phyloP scores from a whole-genome alignment of 371 early-diverging fungal genomes.

The Mucor irregularis region DNA sequence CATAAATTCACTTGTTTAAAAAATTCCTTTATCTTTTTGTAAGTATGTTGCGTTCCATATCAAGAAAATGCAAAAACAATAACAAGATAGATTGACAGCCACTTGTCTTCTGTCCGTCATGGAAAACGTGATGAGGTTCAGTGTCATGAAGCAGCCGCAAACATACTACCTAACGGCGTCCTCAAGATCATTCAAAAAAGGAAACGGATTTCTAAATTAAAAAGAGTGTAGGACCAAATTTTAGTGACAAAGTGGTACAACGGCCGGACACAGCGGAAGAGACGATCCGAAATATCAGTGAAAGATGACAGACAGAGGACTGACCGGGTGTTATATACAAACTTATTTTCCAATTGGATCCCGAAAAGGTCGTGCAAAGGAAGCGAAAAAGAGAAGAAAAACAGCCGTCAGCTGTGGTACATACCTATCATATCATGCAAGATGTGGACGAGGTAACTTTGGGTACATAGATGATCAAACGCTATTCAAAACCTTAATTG shows the following conservation, averaged over 20 bases:
- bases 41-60: too few species aligned
- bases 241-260: conserved; percentile 67
- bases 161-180: conserved; percentile 32
- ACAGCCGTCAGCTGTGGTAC: conserved; percentile 60
- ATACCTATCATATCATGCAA: conserved; percentile 89
- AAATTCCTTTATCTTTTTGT: too few species aligned
- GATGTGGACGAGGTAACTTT: conserved; percentile 64
- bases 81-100: too few species aligned
- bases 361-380: conserved; percentile 65
- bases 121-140: conserved; percentile 61
- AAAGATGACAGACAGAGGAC: conserved; percentile 58
- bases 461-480: too few species aligned
- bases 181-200: neutral
- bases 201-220: too few species aligned
- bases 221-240: conserved; percentile 53
- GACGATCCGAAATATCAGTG: conserved; percentile 63
- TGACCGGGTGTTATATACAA: conserved; percentile 87
- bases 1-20: too few species aligned
- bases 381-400: conserved; percentile 51
- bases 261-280: conserved; percentile 52
- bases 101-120: conserved; percentile 80
- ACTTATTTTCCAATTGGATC: conserved; percentile 74
- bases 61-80: too few species aligned
- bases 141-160: conserved; percentile 50
- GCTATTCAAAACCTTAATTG: neutral